These are phyloP conservation scores for Aspergillus texensis DNA, from an alignment of 2,329 filamentous ascomycete genomes.

Conservation along the genomic window DNA sequence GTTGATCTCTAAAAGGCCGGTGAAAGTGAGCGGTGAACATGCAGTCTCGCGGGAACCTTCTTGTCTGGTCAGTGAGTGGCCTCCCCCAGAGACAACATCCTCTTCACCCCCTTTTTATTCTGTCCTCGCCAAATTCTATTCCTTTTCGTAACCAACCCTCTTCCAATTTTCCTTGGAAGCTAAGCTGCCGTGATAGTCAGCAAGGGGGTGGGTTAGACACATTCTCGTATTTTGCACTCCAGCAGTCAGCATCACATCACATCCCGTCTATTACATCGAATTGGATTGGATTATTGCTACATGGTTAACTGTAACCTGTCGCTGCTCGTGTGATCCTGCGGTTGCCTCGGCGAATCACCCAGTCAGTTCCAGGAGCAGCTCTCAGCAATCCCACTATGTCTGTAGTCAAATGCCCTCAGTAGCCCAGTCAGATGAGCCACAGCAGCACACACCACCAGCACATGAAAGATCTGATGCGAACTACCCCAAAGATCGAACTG, in stretches of 20 bases:
- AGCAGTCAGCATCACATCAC: conserved; percentile 18
- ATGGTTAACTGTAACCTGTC: conserved; percentile 19
- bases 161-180: background rate
- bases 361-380: conserved; percentile 44
- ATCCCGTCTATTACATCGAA: conserved; percentile 18
- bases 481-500: conserved; percentile 87
- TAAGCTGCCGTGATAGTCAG: conserved; percentile 5
- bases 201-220: conserved; percentile 16
- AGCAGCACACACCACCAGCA: conserved; percentile 82
- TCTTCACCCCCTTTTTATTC: background rate
- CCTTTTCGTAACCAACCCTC: background rate
- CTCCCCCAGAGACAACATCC: background rate
- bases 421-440: conserved; percentile 79
- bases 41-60: background rate
- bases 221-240: conserved; percentile 20
- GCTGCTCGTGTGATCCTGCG: conserved; percentile 23
- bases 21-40: conserved; percentile 22
- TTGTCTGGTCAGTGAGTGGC: background rate
- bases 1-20: conserved; percentile 19
- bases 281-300: conserved; percentile 22
- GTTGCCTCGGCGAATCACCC: conserved; percentile 18
- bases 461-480: conserved; percentile 95
- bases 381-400: conserved; percentile 65
- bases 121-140: background rate
- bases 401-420: conserved; percentile 81